Percentiles rank a stretch among this genome's conserved stretches.
Evolutionary conservation across 1,284 basidiomycete species (phyloP).

Genomic region (Apiotrichum mycotoxinovorans): DNA sequence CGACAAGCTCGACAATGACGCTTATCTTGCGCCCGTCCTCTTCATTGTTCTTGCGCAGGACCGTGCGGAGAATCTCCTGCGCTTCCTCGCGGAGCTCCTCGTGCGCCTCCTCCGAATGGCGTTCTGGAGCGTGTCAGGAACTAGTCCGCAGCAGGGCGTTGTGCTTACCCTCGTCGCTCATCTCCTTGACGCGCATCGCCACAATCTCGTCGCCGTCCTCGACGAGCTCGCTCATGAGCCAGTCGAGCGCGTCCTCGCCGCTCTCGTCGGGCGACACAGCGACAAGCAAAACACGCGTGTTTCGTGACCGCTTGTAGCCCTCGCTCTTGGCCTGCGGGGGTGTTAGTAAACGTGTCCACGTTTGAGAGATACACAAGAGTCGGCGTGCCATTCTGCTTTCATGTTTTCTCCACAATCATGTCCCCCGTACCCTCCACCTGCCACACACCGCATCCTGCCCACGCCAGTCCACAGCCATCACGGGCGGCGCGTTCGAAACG

Average conservation of each 20-base stretch:
- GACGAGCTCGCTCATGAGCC: slow-evolving; percentile 78
- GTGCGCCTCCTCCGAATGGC: slow-evolving; percentile 57
- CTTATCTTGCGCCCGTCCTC: slow-evolving; percentile 81
- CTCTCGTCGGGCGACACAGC: slow-evolving; percentile 86
- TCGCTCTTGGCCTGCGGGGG: slow-evolving; percentile 72
- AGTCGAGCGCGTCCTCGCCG: slow-evolving; percentile 77
- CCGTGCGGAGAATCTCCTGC: slow-evolving; percentile 70
- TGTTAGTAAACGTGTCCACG: neutral
- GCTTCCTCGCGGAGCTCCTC: slow-evolving; percentile 84
- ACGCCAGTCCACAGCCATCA: no score
- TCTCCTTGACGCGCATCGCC: slow-evolving; percentile 83
- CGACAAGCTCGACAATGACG: slow-evolving; percentile 89
- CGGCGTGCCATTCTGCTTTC: no score
- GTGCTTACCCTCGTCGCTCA: slow-evolving; percentile 67
- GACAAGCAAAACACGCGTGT: slow-evolving; percentile 85
- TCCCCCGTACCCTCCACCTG: no score
- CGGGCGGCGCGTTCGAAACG: no score
- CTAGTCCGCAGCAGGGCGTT: neutral
- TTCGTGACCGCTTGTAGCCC: slow-evolving; percentile 71
- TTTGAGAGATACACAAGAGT: no score
- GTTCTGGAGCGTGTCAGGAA: slow-evolving; percentile 54
- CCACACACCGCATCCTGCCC: no score
- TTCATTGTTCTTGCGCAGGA: slow-evolving; percentile 77
- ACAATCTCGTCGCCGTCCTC: slow-evolving; percentile 95
- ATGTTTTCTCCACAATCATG: no score